Conservation (phyloP, 1,284 basidiomycete species). For the Cutaneotrichosporon cavernicola region DNA sequence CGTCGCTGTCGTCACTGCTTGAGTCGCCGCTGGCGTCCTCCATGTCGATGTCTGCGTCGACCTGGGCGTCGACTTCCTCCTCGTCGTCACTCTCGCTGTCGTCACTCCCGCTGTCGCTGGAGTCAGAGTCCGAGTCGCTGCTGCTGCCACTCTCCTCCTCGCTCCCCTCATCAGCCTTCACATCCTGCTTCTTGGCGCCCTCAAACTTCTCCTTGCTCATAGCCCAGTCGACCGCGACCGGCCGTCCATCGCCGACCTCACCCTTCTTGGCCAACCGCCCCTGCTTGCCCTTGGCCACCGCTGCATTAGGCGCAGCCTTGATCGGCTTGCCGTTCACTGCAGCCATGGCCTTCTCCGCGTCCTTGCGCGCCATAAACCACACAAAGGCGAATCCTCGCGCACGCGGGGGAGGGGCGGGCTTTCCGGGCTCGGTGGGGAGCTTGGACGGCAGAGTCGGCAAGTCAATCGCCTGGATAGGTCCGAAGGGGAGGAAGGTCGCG, state of each 20-base stretch:
- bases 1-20: slow-evolving; percentile 55
- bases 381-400: slow-evolving; percentile 92
- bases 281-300: slow-evolving; percentile 49
- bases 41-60: slow-evolving; percentile 57
- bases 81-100: slow-evolving; percentile 49
- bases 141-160: slow-evolving; percentile 31
- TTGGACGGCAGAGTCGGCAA: slow-evolving; percentile 62
- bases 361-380: slow-evolving; percentile 84
- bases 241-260: slow-evolving; percentile 59
- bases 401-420: slow-evolving; percentile 53
- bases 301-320: slow-evolving; percentile 47
- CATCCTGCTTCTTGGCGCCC: slow-evolving; percentile 58
- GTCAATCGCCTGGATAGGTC: slow-evolving; percentile 81
- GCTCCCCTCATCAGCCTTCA: slow-evolving; percentile 52
- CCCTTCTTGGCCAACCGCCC: slow-evolving; percentile 34
- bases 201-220: slow-evolving; percentile 91
- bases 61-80: slow-evolving; percentile 58
- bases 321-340: slow-evolving; percentile 77
- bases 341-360: slow-evolving; percentile 80
- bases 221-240: slow-evolving; percentile 95
- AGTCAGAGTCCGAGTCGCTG: slow-evolving; percentile 20
- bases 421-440: slow-evolving; percentile 52
- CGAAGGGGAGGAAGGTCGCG: slow-evolving; percentile 81
- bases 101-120: slow-evolving; percentile 57
- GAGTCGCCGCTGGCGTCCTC: slow-evolving; percentile 48